phyloP scores from a whole-genome alignment of 495 filamentous ascomycete species.

The Xylaria longipes region DNA sequence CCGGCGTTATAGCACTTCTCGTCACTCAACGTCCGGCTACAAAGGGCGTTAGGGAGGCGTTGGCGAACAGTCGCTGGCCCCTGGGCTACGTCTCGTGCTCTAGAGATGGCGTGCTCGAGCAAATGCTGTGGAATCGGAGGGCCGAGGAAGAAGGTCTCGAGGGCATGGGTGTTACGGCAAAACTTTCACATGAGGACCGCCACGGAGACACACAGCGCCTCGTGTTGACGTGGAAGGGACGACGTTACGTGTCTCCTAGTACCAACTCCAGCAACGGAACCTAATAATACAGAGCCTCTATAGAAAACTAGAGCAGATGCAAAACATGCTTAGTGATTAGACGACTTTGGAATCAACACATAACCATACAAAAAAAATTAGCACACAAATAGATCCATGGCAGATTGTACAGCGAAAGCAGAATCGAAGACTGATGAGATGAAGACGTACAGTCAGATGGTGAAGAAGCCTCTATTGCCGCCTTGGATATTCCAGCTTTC shows the following conservation, averaged over 20 bases:
- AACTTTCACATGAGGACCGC: constrained; percentile 47
- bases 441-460: not conserved
- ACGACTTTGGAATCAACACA: not conserved
- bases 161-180: constrained; percentile 65
- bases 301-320: not conserved
- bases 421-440: not conserved
- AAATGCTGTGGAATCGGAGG: constrained; percentile 73
- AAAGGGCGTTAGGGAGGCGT: constrained; percentile 65
- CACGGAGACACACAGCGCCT: constrained; percentile 42
- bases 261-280: not conserved
- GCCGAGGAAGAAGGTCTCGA: constrained; percentile 69
- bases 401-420: not conserved
- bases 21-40: constrained; percentile 57
- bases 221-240: constrained; percentile 65
- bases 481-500: not conserved
- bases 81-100: constrained; percentile 64
- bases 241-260: constrained; percentile 34
- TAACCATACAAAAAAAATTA: not conserved
- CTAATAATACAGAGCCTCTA: not conserved
- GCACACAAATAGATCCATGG: not conserved
- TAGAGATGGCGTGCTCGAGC: constrained; percentile 57
- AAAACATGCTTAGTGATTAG: not conserved
- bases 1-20: constrained; percentile 67
- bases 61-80: constrained; percentile 70
- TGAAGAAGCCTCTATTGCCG: not conserved